phyloP scores from a whole-genome alignment of 202 grass and related monocot genomes.

The Digitaria exilis region DNA sequence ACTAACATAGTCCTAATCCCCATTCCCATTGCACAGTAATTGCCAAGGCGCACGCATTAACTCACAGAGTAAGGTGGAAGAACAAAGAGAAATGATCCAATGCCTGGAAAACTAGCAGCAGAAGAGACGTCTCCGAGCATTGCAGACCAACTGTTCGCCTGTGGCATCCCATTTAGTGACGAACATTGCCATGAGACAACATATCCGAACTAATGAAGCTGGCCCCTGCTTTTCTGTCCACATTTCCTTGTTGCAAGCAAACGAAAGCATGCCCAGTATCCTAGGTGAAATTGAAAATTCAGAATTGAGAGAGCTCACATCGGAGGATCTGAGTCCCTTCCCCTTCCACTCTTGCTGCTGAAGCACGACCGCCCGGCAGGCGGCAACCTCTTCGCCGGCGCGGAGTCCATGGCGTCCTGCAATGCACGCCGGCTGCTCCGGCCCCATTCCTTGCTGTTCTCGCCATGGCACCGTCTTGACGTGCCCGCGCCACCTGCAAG shows the following conservation, averaged over 20 bases:
- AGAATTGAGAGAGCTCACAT: constrained; percentile 40
- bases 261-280: constrained; percentile 32
- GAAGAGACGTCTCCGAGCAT: constrained; percentile 35
- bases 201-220: constrained; percentile 30
- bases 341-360: constrained; percentile 49
- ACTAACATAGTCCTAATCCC: not conserved
- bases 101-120: constrained; percentile 14
- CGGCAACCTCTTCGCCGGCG: constrained; percentile 60
- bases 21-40: not conserved
- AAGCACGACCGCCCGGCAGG: constrained; percentile 61
- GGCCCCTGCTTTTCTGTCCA: constrained; percentile 21
- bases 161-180: constrained; percentile 5
- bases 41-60: not conserved
- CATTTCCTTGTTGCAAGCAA: constrained; percentile 32
- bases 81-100: constrained; percentile 5
- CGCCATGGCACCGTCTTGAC: constrained; percentile 44
- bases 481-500: constrained; percentile 42
- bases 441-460: constrained; percentile 48
- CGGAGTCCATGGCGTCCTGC: constrained; percentile 11
- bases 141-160: constrained; percentile 12
- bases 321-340: constrained; percentile 58
- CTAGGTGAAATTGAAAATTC: constrained; percentile 27
- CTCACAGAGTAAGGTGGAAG: not conserved
- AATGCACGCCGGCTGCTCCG: constrained; percentile 34
- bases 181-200: constrained; percentile 5